These are phyloP conservation scores for Albizia julibrissin DNA, from an alignment of 306 rosid genomes.

Conservation along the genomic window DNA sequence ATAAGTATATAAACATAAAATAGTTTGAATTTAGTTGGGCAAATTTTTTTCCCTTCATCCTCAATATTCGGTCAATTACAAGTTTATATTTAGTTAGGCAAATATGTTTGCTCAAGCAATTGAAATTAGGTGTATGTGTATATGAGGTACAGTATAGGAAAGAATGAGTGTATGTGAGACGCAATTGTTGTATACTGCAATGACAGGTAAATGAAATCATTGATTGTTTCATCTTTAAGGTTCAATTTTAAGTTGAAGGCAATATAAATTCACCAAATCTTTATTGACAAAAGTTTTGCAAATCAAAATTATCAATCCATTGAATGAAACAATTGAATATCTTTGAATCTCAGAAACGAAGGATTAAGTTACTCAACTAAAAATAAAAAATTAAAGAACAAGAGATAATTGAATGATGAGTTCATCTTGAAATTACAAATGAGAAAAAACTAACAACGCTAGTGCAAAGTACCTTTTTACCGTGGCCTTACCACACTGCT, in stretches of 20 bases:
- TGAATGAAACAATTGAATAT: too few relatives aligned
- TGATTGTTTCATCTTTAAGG: not conserved
- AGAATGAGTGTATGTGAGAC: not conserved
- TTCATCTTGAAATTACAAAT: not conserved
- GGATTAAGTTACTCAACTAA: not conserved
- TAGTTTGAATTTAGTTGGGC: not conserved
- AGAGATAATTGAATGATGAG: not conserved
- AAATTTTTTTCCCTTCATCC: too few relatives aligned
- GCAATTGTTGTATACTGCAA: not conserved
- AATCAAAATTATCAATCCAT: too few relatives aligned
- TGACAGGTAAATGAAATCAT: not conserved
- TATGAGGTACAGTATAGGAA: not conserved
- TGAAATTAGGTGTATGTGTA: not conserved
- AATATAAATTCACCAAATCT: too few relatives aligned
- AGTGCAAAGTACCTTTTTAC: too few relatives aligned
- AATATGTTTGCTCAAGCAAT: not conserved
- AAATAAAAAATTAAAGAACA: too few relatives aligned
- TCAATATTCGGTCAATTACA: not conserved
- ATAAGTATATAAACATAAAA: constrained; percentile 28
- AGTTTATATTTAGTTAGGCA: not conserved
- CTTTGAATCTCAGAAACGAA: not conserved
- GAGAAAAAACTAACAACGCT: not conserved
- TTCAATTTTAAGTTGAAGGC: not conserved
- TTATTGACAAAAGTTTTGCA: too few relatives aligned
- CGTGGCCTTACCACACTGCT: too few relatives aligned